Evolutionary conservation across 2,329 filamentous ascomycete species (phyloP), one percentile per base, ranked within the genome.

Genomic region (Microsporum ferrugineum): DNA sequence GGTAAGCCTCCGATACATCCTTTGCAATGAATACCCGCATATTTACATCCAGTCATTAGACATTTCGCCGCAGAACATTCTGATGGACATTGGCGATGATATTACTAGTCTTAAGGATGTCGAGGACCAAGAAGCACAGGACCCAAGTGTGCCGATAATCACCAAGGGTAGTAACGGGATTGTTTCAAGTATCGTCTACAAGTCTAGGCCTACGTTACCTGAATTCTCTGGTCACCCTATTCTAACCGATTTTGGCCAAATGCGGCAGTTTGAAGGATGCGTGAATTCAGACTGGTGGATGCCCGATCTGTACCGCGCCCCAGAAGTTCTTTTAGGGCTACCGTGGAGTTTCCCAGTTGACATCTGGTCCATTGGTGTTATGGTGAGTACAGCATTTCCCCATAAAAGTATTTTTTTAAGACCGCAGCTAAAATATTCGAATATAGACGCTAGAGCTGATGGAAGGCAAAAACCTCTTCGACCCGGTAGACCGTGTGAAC

Each of bases 401-500:
- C 17, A 23, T 23, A 23, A 23, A 23, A 23, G 17, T 23, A 23
- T 23, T 23, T 23, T 23, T 23, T 23, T 23, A 23, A 23, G 27
- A 33, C 27, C 5, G 33, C n/a, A 29, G 3, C n/a, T 3, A 2
- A 14, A 41, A 34, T 27, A 56, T 29, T 31, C 17, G 23, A n/a
- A 17, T 14, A 49, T 60, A 70, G 68, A 67, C 66, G 23, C 66
- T 70, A 3, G 69, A 71, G 59, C 65, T 70, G 6, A 27, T 70
- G 10, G 68, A 69, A 65, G 68, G 67, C 5, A 66, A 49, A 47
- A 69, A 67, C 36, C 61, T 71, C 6, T 68, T 71, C 61, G 61
- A 68, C 61, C 68, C 69, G 2, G 63, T 69, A n/a, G 49, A 55
- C 33, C 49, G n/a, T n/a, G 62, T 59, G 31, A 14, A 68, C 57